Evolutionary conservation across 371 early-diverging fungal species (phyloP), one percentile per base, ranked within the genome.

Genomic region (Apophysomyces sp.): DNA sequence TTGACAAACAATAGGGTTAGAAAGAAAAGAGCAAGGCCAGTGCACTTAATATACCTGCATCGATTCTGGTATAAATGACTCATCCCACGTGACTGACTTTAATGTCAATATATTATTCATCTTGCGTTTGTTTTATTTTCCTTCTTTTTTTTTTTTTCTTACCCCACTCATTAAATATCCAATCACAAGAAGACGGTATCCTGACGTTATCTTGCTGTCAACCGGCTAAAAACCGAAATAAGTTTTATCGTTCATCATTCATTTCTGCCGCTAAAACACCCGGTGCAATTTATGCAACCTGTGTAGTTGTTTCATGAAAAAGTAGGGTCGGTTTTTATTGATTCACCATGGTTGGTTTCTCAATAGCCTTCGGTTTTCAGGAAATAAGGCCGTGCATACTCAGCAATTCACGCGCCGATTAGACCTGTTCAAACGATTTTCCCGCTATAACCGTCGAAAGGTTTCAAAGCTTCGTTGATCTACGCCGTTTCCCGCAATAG

Each of bases 41-140:
- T 26, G 18, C 31, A 53, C 27, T 16, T 49, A 8, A 41, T 16
- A 41, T 18, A 41, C 11, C 6, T 11, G 16, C 18, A 41, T 41
- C 1, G 13, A 44, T n/a, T n/a, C n/a, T n/a, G n/a, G n/a, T n/a
- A n/a, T n/a, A n/a, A n/a, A 21, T 44, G 49, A 44, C 49, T 44
- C 49, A 44, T 44, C 49, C 4, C 49, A 44, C 49, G 49, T 44
- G 49, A 44, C 49, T n/a, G n/a, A n/a, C n/a, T n/a, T n/a, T n/a
- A n/a, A n/a, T n/a, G n/a, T n/a, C n/a, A 18, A 9, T 1, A 44
- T 16, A 44, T 21, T n/a, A 13, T 34, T 34, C 34, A 34, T 34
- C n/a, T n/a, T n/a, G n/a, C n/a, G n/a, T n/a, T n/a, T n/a, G n/a
- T n/a, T n/a, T 7, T 5, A 5, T 12, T 34, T 34, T 34, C 12